Evolutionary conservation across 306 rosid species (phyloP), one percentile per base, ranked within the genome.

Genomic region (Dalbergia oliveri): DNA sequence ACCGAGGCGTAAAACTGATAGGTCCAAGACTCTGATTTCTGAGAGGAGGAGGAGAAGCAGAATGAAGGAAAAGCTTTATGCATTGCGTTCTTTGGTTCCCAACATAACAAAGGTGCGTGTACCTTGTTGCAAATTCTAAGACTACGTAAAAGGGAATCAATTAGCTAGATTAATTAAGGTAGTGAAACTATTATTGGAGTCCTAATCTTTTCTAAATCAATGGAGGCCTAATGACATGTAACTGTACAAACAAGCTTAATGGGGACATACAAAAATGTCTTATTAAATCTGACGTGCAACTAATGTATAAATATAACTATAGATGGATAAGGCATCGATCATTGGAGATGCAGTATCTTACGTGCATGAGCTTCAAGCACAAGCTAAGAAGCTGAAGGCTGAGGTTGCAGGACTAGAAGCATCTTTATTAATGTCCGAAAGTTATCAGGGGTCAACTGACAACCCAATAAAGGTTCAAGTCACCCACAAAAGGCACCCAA

Each of bases 291-390:
- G 6, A 23, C 9, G 3, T 41, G 41, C 53, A 9, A 74, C n/a
- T 26, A 39, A 31, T 37, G 53, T 33, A 44, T 26, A 26, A 60
- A 4, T 45, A 41, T 56, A 56, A 51, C 15, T 51, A 21, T 65
- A 95, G 98, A 95, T 95, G 98, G 99, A 95, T 51, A 95, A 93
- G 87, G 99, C 98, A 45, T 95, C 97, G 19, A 95, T 95, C 54
- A 89, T 95, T 74, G 97, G 93, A 74, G 99, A 95, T 73, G 97
- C 99, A 56, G 90, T 90, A 3, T 56, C 84, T 14, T 90, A 93
- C 49, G 90, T 95, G 72, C 88, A 93, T 78, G 90, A 83, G 8
- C 91, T 95, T 49, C 99, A 93, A 75, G 79, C 73, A 81, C 91
- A 86, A 81, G 90, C 94, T 18, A 91, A 88, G 88, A 84, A 88